These are phyloP conservation scores for Phoma herbarum DNA, from an alignment of 2,329 filamentous ascomycete species.

Conservation along the genomic window DNA sequence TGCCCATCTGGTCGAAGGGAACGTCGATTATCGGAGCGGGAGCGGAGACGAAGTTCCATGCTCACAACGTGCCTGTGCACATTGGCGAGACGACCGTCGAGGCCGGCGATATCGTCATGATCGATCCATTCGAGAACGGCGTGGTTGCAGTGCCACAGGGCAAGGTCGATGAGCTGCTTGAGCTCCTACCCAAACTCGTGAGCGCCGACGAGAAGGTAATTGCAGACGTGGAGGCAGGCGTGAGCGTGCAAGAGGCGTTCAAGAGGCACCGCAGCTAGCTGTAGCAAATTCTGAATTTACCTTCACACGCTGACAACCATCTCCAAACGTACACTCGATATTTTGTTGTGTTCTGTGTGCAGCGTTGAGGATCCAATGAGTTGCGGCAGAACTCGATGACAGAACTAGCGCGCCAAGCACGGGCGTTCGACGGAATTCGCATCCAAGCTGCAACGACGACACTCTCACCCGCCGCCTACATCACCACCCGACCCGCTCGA, in stretches of 20 bases:
- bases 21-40: constrained; percentile 67
- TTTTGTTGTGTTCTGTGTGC: not conserved
- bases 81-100: constrained; percentile 51
- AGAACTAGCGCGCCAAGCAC: constrained; percentile 31
- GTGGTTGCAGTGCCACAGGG: constrained; percentile 72
- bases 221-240: constrained; percentile 69
- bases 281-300: not conserved
- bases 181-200: constrained; percentile 60
- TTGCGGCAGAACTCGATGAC: constrained; percentile 34
- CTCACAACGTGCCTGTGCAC: constrained; percentile 54
- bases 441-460: constrained; percentile 28
- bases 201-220: constrained; percentile 55
- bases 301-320: not conserved
- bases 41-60: constrained; percentile 65
- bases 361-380: constrained; percentile 29
- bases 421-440: constrained; percentile 27
- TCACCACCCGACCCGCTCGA: constrained; percentile 30
- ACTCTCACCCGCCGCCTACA: constrained; percentile 32
- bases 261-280: constrained; percentile 58
- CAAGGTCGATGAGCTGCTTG: constrained; percentile 67
- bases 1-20: constrained; percentile 68
- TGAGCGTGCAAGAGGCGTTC: constrained; percentile 72
- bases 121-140: constrained; percentile 71
- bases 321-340: not conserved
- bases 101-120: constrained; percentile 71